Evolutionary conservation across 2,329 filamentous ascomycete genomes (phyloP).

Genomic region (Neonectria coccinea): DNA sequence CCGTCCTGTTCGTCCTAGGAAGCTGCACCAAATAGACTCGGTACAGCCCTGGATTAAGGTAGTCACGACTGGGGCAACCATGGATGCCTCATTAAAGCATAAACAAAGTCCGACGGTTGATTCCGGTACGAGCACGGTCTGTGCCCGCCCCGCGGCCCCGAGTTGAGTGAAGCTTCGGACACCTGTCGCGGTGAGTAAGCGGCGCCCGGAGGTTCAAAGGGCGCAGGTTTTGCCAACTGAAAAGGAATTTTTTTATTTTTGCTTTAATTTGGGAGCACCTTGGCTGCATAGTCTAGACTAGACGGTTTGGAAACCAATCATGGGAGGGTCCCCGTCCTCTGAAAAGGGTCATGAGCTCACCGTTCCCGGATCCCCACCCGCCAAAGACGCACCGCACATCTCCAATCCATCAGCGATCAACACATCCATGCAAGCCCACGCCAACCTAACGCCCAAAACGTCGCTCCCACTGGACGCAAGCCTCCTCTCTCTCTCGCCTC

Average conservation of each 20-base stretch:
- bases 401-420: not conserved
- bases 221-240: not conserved
- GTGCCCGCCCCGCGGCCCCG: not conserved
- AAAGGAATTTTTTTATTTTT: not conserved
- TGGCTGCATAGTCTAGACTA: not conserved
- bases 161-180: conserved; percentile 12
- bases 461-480: no score
- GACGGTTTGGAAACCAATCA: conserved; percentile 6
- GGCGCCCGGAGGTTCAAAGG: conserved; percentile 11
- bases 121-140: conserved; percentile 4
- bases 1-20: conserved; percentile 8
- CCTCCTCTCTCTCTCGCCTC: no score
- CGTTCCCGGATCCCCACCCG: conserved; percentile 7
- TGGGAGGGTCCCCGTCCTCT: not conserved
- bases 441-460: not conserved
- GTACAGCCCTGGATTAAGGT: conserved; percentile 15
- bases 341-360: conserved; percentile 7
- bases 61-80: not conserved
- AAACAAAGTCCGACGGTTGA: not conserved
- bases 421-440: not conserved
- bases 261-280: not conserved
- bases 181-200: conserved; percentile 15
- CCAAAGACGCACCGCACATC: conserved; percentile 5
- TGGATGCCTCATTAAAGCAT: conserved; percentile 21
- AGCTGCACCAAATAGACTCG: conserved; percentile 21